Evolutionary conservation across 2,329 filamentous ascomycete species (phyloP).

Genomic region (Trichoderma sp.): DNA sequence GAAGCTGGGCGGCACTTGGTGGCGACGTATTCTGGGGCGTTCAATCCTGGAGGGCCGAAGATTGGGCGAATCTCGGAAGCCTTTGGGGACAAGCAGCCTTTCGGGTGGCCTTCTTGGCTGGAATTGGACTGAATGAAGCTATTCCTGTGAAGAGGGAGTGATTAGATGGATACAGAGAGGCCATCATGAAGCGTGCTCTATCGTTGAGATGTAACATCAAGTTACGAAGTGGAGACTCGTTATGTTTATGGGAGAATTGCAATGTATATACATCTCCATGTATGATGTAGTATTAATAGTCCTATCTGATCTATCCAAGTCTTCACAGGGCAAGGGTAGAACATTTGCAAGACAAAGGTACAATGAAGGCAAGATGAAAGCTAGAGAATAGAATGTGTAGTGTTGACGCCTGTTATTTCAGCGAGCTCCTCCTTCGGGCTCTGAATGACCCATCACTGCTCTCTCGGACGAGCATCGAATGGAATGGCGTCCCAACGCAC

Average conservation of each 20-base stretch:
- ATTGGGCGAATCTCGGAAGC: not conserved
- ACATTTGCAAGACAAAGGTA: not conserved
- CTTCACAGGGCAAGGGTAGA: not conserved
- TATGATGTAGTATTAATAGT: not conserved
- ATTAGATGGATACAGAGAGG: not conserved
- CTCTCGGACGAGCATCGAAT: slow-evolving; percentile 19
- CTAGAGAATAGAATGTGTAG: not conserved
- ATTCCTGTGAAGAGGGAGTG: not conserved
- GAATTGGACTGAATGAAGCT: not conserved
- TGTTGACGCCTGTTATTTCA: not conserved
- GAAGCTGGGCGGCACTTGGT: not conserved
- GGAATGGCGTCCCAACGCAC: slow-evolving; percentile 40
- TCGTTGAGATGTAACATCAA: not conserved
- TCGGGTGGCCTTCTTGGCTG: not conserved
- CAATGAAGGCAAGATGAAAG: not conserved
- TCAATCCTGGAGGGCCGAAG: not conserved
- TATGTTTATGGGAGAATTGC: not conserved
- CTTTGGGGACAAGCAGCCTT: not conserved
- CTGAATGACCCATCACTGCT: not conserved
- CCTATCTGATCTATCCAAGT: not conserved
- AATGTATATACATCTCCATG: not conserved
- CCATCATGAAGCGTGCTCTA: not conserved
- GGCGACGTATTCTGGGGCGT: not conserved
- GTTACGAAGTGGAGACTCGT: not conserved
- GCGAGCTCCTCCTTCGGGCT: not conserved